Conservation (phyloP, 257 asterid species). For the Solanum pinnatisectum region DNA sequence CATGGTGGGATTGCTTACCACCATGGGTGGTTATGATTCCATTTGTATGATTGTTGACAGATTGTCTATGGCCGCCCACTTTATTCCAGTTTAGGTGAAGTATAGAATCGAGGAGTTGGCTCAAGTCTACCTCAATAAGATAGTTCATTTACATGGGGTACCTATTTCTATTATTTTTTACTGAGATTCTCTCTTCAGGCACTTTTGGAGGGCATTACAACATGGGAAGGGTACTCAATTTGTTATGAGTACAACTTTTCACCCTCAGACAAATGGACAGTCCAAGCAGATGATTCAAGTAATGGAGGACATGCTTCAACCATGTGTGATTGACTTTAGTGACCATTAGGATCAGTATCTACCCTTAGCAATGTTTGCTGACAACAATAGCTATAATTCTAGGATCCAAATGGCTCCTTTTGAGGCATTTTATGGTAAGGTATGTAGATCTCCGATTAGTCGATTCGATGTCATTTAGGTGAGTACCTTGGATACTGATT, state of each 20-base stretch:
- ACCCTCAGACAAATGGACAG: not conserved
- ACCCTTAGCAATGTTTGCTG: not conserved
- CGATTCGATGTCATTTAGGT: not conserved
- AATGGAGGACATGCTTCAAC: not conserved
- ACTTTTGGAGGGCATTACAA: not conserved
- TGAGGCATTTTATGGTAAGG: not conserved
- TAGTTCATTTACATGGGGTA: not conserved
- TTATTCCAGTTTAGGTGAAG: not conserved
- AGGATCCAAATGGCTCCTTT: not conserved
- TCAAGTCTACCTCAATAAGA: not conserved
- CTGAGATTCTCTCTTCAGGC: not conserved
- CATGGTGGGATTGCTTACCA: not conserved
- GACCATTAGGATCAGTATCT: not conserved
- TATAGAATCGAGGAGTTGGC: not conserved
- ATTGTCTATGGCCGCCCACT: not conserved
- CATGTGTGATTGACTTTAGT: not conserved
- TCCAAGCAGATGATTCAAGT: not conserved
- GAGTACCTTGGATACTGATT: not conserved
- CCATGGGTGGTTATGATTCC: not conserved
- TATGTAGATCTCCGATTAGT: not conserved
- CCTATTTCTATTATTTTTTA: no score
- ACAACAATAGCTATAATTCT: not conserved
- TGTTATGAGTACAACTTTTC: not conserved
- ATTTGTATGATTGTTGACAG: not conserved
- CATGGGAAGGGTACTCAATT: not conserved